phyloP scores from a whole-genome alignment of 495 filamentous ascomycete species.

The Alectoria sarmentosa region DNA sequence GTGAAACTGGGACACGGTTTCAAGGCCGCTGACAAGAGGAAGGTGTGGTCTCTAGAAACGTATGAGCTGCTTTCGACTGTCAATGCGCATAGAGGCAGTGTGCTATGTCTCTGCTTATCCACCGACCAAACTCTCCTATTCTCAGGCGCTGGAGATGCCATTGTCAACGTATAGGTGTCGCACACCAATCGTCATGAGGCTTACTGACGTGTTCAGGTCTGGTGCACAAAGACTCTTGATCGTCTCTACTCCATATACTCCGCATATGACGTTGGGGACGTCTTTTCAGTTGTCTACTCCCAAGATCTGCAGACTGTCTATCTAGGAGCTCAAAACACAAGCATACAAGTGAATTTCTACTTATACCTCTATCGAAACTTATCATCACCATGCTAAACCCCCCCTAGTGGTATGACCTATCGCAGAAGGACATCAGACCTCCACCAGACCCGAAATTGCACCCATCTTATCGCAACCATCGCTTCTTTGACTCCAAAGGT shows the following conservation, averaged over 20 bases:
- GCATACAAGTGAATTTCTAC: constrained; percentile 61
- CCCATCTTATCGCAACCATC: constrained; percentile 73
- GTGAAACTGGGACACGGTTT: not conserved
- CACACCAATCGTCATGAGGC: not conserved
- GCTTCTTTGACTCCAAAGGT: constrained; percentile 90
- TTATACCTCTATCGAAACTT: constrained; percentile 36
- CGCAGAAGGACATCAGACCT: constrained; percentile 46
- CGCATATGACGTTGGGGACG: constrained; percentile 88
- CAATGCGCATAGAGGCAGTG: constrained; percentile 81
- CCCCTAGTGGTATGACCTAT: constrained; percentile 55
- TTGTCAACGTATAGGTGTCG: constrained; percentile 66
- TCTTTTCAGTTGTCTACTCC: constrained; percentile 89
- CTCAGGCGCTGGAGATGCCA: constrained; percentile 88
- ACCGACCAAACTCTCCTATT: constrained; percentile 70
- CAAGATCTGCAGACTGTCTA: constrained; percentile 71
- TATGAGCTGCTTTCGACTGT: constrained; percentile 70
- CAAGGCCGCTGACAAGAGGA: constrained; percentile 20
- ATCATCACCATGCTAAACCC: constrained; percentile 26
- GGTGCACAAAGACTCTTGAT: constrained; percentile 52
- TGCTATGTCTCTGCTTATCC: constrained; percentile 76
- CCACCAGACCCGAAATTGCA: constrained; percentile 59
- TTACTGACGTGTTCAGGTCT: constrained; percentile 46
- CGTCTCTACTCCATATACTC: constrained; percentile 88
- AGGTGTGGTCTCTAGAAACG: constrained; percentile 81
- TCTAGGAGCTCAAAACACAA: constrained; percentile 89